Evolutionary conservation across 345 rosid species (phyloP).

Genomic region (Pistacia integerrima): DNA sequence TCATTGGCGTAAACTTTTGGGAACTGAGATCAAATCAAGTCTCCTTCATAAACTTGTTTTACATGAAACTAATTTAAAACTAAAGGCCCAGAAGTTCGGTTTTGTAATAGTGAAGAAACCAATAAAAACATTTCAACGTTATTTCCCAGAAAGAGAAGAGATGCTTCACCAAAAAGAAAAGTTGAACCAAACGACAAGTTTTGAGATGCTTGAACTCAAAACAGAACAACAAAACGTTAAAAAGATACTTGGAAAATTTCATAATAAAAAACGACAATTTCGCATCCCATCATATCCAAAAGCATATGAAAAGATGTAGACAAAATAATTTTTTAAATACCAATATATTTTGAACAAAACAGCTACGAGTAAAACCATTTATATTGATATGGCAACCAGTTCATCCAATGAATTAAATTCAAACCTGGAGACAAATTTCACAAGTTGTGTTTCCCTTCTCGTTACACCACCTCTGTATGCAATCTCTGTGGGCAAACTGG

Average conservation of each 20-base stretch:
- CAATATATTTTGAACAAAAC: neutral
- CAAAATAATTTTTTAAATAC: neutral
- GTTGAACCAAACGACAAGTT: constrained; percentile 10
- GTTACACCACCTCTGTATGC: constrained; percentile 98
- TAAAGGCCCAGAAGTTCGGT: neutral
- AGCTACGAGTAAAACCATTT: neutral
- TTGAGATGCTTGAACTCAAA: constrained; percentile 7
- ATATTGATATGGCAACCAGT: neutral
- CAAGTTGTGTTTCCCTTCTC: constrained; percentile 94
- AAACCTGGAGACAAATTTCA: constrained; percentile 95
- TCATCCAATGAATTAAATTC: constrained; percentile 6
- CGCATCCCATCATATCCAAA: neutral
- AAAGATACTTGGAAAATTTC: neutral
- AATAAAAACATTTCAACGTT: neutral
- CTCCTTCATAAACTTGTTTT: neutral
- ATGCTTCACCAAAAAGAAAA: constrained; percentile 18
- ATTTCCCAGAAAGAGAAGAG: neutral
- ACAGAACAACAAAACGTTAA: neutral
- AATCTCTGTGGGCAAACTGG: constrained; percentile 87
- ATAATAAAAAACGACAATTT: constrained; percentile 1
- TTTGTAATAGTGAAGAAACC: constrained; percentile 4
- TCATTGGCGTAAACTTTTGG: neutral
- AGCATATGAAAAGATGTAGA: neutral
- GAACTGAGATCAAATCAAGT: neutral
- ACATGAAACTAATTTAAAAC: constrained; percentile 10